phyloP scores from a whole-genome alignment of 1,284 basidiomycete species.

The Ganoderma lucidum region DNA sequence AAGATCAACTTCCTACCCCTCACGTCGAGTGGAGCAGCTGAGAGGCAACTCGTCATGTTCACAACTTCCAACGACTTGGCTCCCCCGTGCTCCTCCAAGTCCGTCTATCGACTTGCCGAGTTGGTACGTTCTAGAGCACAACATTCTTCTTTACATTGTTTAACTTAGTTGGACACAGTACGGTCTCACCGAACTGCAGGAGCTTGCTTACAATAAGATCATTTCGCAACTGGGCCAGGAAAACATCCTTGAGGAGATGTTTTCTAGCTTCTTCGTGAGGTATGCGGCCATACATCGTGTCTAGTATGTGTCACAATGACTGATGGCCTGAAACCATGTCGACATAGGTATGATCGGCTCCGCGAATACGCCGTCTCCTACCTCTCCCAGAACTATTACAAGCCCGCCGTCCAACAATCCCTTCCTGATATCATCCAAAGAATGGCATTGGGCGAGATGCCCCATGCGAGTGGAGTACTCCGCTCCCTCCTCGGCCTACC shows the following conservation, averaged over 20 bases:
- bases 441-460: slow-evolving; percentile 27
- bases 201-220: slow-evolving; percentile 28
- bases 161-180: slow-evolving; percentile 33
- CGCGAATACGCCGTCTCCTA: slow-evolving; percentile 32
- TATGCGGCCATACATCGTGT: background rate
- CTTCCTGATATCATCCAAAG: slow-evolving; percentile 22
- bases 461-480: slow-evolving; percentile 28
- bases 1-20: slow-evolving; percentile 36
- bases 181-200: slow-evolving; percentile 28
- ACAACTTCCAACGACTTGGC: slow-evolving; percentile 11
- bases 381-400: slow-evolving; percentile 23
- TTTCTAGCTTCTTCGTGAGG: slow-evolving; percentile 32
- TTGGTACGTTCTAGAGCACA: background rate
- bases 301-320: background rate
- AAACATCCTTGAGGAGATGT: slow-evolving; percentile 35
- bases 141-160: background rate
- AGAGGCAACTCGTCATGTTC: slow-evolving; percentile 20
- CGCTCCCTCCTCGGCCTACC: slow-evolving; percentile 30
- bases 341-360: slow-evolving; percentile 25
- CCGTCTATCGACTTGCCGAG: slow-evolving; percentile 30
- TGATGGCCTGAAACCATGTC: background rate
- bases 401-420: slow-evolving; percentile 14
- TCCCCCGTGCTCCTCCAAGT: slow-evolving; percentile 39
- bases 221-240: slow-evolving; percentile 17
- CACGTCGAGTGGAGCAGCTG: slow-evolving; percentile 22